Percentiles rank a stretch among this genome's conserved stretches.
phyloP scores from a whole-genome alignment of 1,284 basidiomycete genomes.

The Calocybe gambosa region DNA sequence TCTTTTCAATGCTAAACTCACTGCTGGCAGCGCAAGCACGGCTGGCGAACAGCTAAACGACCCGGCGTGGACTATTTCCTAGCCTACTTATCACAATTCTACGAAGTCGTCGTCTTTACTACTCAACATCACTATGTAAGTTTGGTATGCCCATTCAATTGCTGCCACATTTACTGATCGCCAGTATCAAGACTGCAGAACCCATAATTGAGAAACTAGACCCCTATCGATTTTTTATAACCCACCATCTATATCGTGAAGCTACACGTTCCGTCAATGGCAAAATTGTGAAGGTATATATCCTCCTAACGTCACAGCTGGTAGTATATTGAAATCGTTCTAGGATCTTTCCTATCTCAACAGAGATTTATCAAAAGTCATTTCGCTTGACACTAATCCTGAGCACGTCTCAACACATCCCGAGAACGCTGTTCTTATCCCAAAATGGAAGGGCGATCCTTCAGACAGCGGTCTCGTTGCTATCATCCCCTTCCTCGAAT shows the following conservation, averaged over 20 bases:
- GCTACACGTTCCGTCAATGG: constrained; percentile 77
- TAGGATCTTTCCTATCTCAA: constrained; percentile 91
- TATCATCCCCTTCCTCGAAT: constrained; percentile 96
- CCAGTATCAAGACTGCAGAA: constrained; percentile 61
- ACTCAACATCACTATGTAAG: constrained; percentile 85
- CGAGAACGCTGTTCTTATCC: constrained; percentile 84
- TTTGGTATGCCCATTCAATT: constrained; percentile 13
- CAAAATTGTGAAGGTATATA: constrained; percentile 68
- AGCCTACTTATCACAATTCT: constrained; percentile 94
- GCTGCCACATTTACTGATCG: neutral
- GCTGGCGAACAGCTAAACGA: constrained; percentile 90
- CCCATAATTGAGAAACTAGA: constrained; percentile 95
- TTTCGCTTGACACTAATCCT: constrained; percentile 81
- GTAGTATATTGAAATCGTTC: neutral
- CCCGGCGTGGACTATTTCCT: constrained; percentile 98
- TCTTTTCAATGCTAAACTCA: neutral
- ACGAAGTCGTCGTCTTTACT: constrained; percentile 96
- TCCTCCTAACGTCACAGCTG: neutral
- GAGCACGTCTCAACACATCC: constrained; percentile 79
- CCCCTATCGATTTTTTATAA: constrained; percentile 86
- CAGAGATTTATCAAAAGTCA: constrained; percentile 87
- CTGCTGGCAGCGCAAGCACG: constrained; percentile 62
- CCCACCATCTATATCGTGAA: constrained; percentile 89
- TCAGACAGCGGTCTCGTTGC: constrained; percentile 79
- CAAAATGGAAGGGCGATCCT: constrained; percentile 83